Conservation (phyloP, 352 stramenopile species). For the Phytophthora sp. region DNA sequence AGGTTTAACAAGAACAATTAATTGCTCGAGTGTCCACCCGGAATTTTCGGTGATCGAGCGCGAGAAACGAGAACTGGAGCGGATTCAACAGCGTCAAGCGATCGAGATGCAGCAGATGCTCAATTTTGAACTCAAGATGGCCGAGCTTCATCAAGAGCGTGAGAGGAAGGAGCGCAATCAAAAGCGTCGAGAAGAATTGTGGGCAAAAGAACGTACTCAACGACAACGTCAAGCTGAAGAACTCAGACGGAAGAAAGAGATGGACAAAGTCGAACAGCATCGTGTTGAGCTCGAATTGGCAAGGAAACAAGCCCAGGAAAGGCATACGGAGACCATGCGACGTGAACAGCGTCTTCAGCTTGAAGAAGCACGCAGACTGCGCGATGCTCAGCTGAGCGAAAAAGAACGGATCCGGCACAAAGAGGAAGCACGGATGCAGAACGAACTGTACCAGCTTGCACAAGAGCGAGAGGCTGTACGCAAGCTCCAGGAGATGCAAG, state of each 20-base stretch:
- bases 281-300: conserved; percentile 53
- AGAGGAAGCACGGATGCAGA: conserved; percentile 61
- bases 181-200: conserved; percentile 50
- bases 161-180: conserved; percentile 59
- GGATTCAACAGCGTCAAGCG: conserved; percentile 71
- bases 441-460: conserved; percentile 50
- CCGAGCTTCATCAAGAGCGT: conserved; percentile 56
- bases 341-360: conserved; percentile 57
- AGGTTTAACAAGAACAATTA: conserved; percentile 9
- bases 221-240: conserved; percentile 66
- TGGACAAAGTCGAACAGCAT: conserved; percentile 62
- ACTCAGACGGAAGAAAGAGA: conserved; percentile 46
- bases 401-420: conserved; percentile 58
- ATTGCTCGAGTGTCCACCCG: conserved; percentile 18
- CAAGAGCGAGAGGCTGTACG: conserved; percentile 50
- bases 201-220: conserved; percentile 44
- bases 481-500: conserved; percentile 56
- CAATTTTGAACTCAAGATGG: conserved; percentile 69
- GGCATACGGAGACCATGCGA: conserved; percentile 49
- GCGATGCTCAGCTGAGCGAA: conserved; percentile 54
- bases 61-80: conserved; percentile 71
- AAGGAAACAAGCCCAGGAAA: conserved; percentile 45
- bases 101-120: conserved; percentile 80
- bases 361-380: conserved; percentile 55
- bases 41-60: conserved; percentile 70